Base-by-base conservation (phyloP, 495 filamentous ascomycete genomes). In the Acidiella bohemica region DNA sequence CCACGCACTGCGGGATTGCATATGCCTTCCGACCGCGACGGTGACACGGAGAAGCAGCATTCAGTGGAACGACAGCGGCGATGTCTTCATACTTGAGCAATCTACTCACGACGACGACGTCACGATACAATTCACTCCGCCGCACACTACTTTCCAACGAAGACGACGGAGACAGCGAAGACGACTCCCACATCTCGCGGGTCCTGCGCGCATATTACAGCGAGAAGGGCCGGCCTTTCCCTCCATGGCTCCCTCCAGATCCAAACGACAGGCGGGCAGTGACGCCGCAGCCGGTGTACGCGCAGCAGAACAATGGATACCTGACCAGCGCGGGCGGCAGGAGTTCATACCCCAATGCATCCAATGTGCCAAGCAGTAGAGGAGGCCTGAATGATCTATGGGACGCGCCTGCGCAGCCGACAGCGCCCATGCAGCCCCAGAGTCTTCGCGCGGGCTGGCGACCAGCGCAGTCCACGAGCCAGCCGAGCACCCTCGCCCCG, bases 171-270 rank as follows among this genome's bases (percentile, higher is more conserved):
- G 87, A 95, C 54, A 90, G 84, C 42, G 85, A 92, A 63, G 86
- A 94, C 63, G 81, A 90, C 65, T 87, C 85, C 1, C 85, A 94
- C 63, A 78, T 97, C 55, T 88, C 83, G 62, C 81, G 87, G 55
- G 87, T 93, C 11, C 76, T 97, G n/a, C 81, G 90, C 37, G 80
- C 76, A 41, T 93, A 96, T 68, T 97, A 97, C 66, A 74, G 64
- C 25, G 90, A 96, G 56, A 92, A 92, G 52, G 78, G 77, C 46
- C 75, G 77, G 12, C 72, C 80, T 0, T 84, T 84, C 54, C 90
- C 90, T 6, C 60, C 66, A 44, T 97, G 90, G 90, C 80, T 97
- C 9, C 85, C 81, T 19, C 81, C 80, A 11, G 84, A 85, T 50
- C 85, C 86, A 4, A 84, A 81, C 53, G 76, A 51, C 18, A 31